Evolutionary conservation across 2,329 filamentous ascomycete genomes (phyloP).

Genomic region (Aspergillus thermomutatus): DNA sequence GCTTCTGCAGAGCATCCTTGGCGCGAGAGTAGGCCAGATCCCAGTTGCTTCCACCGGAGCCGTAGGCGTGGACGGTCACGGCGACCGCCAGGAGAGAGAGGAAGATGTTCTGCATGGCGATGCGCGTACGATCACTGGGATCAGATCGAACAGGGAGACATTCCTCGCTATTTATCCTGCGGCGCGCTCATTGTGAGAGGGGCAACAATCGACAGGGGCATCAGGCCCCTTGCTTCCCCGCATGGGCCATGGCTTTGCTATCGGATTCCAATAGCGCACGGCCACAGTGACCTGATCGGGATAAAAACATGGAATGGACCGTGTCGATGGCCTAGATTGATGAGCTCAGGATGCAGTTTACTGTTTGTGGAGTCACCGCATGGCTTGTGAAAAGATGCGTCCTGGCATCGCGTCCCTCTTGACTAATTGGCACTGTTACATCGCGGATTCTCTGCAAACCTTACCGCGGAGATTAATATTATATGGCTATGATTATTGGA

Average conservation of each 20-base stretch:
- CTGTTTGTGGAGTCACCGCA: background rate
- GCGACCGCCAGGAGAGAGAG: background rate
- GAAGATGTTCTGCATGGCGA: background rate
- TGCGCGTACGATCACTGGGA: background rate
- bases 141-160: background rate
- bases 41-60: background rate
- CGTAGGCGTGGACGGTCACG: background rate
- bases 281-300: background rate
- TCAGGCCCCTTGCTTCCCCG: background rate
- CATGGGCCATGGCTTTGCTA: background rate
- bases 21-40: constrained; percentile 1
- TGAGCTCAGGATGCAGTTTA: no score
- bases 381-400: background rate
- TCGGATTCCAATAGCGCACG: background rate
- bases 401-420: background rate
- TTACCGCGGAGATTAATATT: no score
- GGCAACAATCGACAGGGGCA: no score
- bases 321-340: no score
- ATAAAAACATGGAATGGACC: background rate
- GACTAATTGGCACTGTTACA: background rate
- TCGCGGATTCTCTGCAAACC: background rate
- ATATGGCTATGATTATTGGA: background rate
- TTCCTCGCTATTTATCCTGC: background rate
- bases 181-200: background rate
- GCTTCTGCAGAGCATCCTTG: constrained; percentile 6